Conservation (phyloP, 2,329 filamentous ascomycete species). For the Xylaria digitata region DNA sequence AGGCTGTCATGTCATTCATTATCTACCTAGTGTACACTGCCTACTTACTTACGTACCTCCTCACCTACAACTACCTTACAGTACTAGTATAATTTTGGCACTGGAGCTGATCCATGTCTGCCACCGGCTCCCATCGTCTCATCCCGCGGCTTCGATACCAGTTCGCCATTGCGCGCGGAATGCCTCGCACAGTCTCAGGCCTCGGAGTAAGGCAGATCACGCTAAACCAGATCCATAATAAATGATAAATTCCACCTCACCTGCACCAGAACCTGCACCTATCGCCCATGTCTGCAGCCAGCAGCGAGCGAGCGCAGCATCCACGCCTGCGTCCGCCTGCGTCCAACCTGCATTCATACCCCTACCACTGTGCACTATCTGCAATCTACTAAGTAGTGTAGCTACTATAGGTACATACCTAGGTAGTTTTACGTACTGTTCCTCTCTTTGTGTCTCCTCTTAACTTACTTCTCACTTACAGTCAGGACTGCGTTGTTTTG, state of each 20-base stretch:
- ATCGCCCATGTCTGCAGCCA: no score
- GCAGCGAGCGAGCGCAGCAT: no score
- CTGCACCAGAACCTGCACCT: neutral
- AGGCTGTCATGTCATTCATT: neutral
- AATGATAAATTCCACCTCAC: conserved; percentile 1
- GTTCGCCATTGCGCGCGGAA: conserved; percentile 17
- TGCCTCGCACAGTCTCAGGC: conserved; percentile 3
- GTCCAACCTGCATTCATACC: neutral
- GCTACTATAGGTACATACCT: no score
- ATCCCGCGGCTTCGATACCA: conserved; percentile 33
- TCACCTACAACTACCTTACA: no score
- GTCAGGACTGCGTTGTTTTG: neutral
- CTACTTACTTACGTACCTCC: no score
- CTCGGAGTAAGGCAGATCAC: conserved; percentile 13
- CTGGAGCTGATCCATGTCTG: conserved; percentile 3
- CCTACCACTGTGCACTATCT: no score
- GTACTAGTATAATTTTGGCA: neutral
- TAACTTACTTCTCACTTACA: no score
- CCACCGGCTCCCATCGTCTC: conserved; percentile 25
- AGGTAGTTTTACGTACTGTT: no score
- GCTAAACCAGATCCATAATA: neutral
- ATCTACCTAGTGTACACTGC: no score
- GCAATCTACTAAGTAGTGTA: no score
- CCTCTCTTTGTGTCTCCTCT: no score
- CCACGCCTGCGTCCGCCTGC: neutral